Conservation (phyloP, 164 flowering plant species). For the Nymphaea colorata region DNA sequence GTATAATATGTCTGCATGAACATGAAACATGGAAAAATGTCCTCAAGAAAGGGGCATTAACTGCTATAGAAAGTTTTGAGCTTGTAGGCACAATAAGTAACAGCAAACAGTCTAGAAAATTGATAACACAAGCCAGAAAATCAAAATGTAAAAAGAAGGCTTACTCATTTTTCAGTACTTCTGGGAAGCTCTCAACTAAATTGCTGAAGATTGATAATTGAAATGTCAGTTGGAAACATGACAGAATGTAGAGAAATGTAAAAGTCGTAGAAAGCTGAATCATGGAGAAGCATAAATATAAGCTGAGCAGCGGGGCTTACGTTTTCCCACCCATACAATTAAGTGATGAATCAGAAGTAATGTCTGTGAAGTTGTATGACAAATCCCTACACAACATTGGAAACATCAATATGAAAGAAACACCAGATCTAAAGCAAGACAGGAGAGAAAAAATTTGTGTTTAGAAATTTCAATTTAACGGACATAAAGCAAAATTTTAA, state of each 20-base stretch:
- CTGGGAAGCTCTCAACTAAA: conserved; percentile 5
- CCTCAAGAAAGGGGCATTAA: background rate
- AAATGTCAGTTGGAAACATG: background rate
- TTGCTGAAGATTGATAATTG: conserved; percentile 5
- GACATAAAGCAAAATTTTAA: no score
- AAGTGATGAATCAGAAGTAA: conserved; percentile 28
- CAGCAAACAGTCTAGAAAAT: background rate
- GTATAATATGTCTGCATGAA: no score
- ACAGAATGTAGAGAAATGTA: background rate
- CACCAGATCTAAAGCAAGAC: no score
- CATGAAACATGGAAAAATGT: background rate
- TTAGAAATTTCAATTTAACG: no score
- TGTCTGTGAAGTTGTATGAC: conserved; percentile 50
- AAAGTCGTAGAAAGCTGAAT: background rate
- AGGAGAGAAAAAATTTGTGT: no score
- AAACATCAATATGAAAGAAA: background rate
- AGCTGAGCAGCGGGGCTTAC: conserved; percentile 25
- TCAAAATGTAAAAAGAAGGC: background rate
- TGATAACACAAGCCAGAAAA: background rate
- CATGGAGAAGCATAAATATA: background rate
- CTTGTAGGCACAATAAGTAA: background rate
- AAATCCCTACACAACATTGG: conserved; percentile 40
- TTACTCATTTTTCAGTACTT: background rate
- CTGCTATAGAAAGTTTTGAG: background rate
- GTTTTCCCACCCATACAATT: conserved; percentile 47